Evolutionary conservation across 2,329 filamentous ascomycete genomes (phyloP), one percentile per base, ranked within the genome.

Genomic region (Aspergillus fischeri): DNA sequence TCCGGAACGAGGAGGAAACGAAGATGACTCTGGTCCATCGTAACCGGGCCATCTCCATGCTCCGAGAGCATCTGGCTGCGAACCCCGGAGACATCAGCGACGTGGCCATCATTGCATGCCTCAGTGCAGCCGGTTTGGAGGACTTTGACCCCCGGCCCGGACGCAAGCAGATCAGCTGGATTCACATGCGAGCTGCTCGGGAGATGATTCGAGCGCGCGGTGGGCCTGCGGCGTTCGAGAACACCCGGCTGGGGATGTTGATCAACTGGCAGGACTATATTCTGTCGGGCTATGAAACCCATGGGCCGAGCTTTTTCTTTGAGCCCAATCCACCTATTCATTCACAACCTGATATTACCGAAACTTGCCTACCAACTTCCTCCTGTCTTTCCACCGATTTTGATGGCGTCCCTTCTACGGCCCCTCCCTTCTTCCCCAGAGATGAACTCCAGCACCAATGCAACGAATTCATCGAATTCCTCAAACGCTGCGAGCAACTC

Each of bases 211-310:
- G 70, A 35, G 63, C 66, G 7, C 68, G 74, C 29, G 73, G 73
- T 7, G 74, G 74, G 2, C 71, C 74, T 4, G 59, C 62, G 14
- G 71, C 69, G 8, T 73, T 76, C 52, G 62, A 67, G 32, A 66
- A 74, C 42, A 74, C 72, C 35, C 73, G 67, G 21, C 59, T 76
- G 45, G 72, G 69, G 3, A 76, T 74, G 71, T 58, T 77, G 50
- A 75, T 75, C 47, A 75, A 77, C 52, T 76, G 73, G 74, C 71
- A 73, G 56, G 74, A 76, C 59, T 76, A 76, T 57, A 73, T 74
- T 32, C 65, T 76, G 45, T 70, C 72, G 0, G 73, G 75, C 1
- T 76, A 75, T 59, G 70, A 75, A 54, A 68, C 67, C 1, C 63
- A 70, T 11, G 67, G 67, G 5, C 63, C 67, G 1, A 71, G 67